Evolutionary conservation across 495 filamentous ascomycete genomes (phyloP).

Genomic region (Letharia lupina): DNA sequence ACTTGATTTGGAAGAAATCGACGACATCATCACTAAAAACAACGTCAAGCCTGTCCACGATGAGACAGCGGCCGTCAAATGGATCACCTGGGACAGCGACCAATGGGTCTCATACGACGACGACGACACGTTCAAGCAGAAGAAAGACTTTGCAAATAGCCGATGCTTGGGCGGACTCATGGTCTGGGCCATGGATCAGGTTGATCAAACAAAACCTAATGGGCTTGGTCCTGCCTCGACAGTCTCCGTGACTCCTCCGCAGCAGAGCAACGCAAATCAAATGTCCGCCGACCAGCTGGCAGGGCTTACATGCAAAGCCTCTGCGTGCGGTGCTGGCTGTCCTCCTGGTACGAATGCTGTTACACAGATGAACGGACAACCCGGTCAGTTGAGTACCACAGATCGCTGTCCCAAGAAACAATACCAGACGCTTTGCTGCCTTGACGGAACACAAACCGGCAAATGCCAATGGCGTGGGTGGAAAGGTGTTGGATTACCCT

Average conservation of each 20-base stretch:
- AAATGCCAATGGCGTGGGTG: slow-evolving; percentile 25
- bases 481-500: slow-evolving; percentile 22
- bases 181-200: slow-evolving; percentile 35
- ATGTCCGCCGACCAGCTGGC: slow-evolving; percentile 19
- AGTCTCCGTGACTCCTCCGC: slow-evolving; percentile 13
- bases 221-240: slow-evolving; percentile 15
- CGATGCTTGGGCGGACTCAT: slow-evolving; percentile 38
- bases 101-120: slow-evolving; percentile 43
- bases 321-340: slow-evolving; percentile 21
- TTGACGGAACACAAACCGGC: slow-evolving; percentile 25
- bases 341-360: slow-evolving; percentile 22
- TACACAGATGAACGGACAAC: slow-evolving; percentile 26
- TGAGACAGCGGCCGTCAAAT: slow-evolving; percentile 23
- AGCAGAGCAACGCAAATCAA: slow-evolving; percentile 22
- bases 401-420: slow-evolving; percentile 20
- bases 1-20: slow-evolving; percentile 27
- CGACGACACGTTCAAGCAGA: slow-evolving; percentile 33
- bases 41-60: slow-evolving; percentile 20
- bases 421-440: slow-evolving; percentile 24
- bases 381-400: slow-evolving; percentile 22
- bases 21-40: slow-evolving; percentile 25
- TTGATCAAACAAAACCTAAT: slow-evolving; percentile 15
- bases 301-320: slow-evolving; percentile 20
- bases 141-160: slow-evolving; percentile 33
- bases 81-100: slow-evolving; percentile 30